Base-by-base conservation (phyloP, 148 eudicot genomes). In the Diospyros kaki region DNA sequence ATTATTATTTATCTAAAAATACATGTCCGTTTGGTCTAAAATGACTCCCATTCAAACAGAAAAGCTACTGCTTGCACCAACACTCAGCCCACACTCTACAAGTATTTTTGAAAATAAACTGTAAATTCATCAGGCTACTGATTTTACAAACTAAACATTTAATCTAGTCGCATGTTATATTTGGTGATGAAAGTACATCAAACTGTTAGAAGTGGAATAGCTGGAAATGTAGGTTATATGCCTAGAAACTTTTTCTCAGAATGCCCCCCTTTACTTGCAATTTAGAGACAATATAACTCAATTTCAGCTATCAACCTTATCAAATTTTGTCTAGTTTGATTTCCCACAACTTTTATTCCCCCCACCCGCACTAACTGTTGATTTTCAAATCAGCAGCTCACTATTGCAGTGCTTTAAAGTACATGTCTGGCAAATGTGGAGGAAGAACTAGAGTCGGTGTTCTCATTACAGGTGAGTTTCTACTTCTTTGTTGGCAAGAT, bases 401-500 rank as follows among this genome's bases (percentile, higher is more conserved):
- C 53, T 13, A 58, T 58, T 82, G 88, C 80, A 74, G 41, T 75
- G 75, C 76, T 74, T 64, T 70, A 43, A 74, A 58, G 59, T 83
- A 72, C 69, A 15, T 81, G 46, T 67, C 74, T 66, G 83, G 74
- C n/a, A 42, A 61, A 73, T 82, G 82, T 55, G 82, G 80, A 79
- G 80, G 79, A 77, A 64, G 45, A 38, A 69, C 76, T 64, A 66
- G 79, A 65, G 38, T 77, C 38, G 88, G 84, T 46, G 80, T 91
- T 73, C 86, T 94, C 40, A 62, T 89, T 73, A 96, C 89, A 94
- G 98, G 98, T 93, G 89, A 54, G 55, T 13, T 41, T 76, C 68
- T 73, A 40, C 43, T 42, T 60, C 15, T 11, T 15, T 42, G 43
- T 2, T 44, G 72, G 40, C 51, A 9, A 17, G 51, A 41, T 12